Evolutionary conservation across 148 eudicot species (phyloP).

Genomic region (Rhododendron vialii): DNA sequence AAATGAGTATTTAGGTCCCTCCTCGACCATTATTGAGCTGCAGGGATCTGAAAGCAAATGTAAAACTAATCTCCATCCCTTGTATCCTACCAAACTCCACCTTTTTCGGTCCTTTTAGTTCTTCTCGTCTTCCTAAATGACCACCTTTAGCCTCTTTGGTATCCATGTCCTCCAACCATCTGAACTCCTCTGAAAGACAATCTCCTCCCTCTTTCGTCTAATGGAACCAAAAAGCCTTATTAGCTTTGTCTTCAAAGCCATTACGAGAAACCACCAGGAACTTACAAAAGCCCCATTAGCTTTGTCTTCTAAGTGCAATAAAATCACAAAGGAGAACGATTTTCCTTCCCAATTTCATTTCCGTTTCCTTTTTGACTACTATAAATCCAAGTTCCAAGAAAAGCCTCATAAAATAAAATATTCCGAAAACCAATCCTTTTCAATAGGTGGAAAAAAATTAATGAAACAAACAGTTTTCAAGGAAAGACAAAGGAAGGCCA

Average conservation of each 20-base stretch:
- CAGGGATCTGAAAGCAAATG: not conserved
- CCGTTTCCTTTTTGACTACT: not conserved
- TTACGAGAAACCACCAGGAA: not conserved
- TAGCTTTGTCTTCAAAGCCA: not conserved
- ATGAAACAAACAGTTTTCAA: not conserved
- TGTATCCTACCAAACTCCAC: not conserved
- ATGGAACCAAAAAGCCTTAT: not conserved
- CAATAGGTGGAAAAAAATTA: not conserved
- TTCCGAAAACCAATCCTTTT: not conserved
- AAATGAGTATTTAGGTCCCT: not conserved
- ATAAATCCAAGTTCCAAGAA: not conserved
- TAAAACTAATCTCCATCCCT: not conserved
- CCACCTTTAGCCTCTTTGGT: not conserved
- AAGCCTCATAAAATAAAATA: not conserved
- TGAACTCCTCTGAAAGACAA: not conserved
- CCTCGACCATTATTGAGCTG: not conserved
- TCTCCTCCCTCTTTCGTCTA: not conserved
- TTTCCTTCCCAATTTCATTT: not conserved
- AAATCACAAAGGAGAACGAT: not conserved
- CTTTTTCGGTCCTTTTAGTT: not conserved
- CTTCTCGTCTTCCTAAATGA: not conserved
- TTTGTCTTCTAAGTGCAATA: not conserved
- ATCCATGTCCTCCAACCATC: not conserved
- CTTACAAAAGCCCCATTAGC: not conserved
- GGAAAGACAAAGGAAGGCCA: not conserved